phyloP scores from a whole-genome alignment of 1,139 yeast genomes.

The Lodderomyces elongisporus region DNA sequence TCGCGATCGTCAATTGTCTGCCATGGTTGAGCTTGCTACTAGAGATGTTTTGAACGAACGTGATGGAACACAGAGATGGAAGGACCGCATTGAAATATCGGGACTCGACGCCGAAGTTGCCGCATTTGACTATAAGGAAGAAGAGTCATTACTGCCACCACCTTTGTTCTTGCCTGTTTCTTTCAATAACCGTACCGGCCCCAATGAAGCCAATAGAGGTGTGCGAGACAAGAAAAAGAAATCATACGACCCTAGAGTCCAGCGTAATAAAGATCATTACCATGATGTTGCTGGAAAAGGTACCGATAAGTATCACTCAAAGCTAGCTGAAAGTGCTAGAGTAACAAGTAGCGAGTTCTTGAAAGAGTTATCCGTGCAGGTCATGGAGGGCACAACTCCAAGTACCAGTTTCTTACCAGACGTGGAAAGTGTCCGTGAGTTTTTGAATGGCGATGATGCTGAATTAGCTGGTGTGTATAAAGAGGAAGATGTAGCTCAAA shows the following conservation, averaged over 20 bases:
- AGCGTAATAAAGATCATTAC: constrained; percentile 57
- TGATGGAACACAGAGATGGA: constrained; percentile 50
- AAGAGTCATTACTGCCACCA: constrained; percentile 23
- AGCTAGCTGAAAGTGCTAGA: constrained; percentile 45
- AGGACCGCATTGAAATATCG: constrained; percentile 23
- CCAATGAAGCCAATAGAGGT: constrained; percentile 70
- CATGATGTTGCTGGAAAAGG: constrained; percentile 78
- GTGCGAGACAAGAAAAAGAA: constrained; percentile 76
- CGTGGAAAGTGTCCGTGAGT: constrained; percentile 49
- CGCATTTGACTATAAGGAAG: constrained; percentile 24
- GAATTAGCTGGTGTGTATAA: constrained; percentile 29
- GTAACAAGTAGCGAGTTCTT: constrained; percentile 50
- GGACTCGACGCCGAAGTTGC: constrained; percentile 17
- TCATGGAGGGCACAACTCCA: constrained; percentile 33
- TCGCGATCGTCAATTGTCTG: constrained; percentile 42
- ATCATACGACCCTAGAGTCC: constrained; percentile 77
- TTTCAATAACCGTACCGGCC: constrained; percentile 83
- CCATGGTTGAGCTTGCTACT: constrained; percentile 71
- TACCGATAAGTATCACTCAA: constrained; percentile 51
- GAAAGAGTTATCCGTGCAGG: constrained; percentile 48
- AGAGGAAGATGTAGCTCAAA: constrained; percentile 37
- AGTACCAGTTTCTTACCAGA: constrained; percentile 50
- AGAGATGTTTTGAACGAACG: constrained; percentile 53
- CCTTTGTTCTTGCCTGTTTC: constrained; percentile 52
- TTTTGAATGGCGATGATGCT: constrained; percentile 44